Percentiles rank a stretch among this genome's conserved stretches.
phyloP scores from a whole-genome alignment of 148 eudicot species.

The Bassia scoparia region DNA sequence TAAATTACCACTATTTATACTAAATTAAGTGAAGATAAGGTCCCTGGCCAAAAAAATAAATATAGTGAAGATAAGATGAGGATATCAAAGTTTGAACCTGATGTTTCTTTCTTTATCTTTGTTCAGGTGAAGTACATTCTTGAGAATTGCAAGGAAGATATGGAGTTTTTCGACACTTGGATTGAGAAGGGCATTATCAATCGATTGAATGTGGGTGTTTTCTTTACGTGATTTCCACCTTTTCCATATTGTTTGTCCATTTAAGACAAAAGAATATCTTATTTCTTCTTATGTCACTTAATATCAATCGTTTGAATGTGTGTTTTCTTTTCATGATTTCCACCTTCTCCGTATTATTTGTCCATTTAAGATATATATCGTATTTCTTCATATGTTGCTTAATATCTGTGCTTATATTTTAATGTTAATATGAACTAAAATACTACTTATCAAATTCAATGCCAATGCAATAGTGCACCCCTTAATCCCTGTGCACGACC shows the following conservation, averaged over 20 bases:
- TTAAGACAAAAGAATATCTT: not conserved
- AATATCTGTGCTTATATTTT: not conserved
- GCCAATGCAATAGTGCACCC: not conserved
- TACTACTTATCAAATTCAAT: not conserved
- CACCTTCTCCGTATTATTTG: not conserved
- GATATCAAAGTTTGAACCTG: not conserved
- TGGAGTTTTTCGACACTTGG: slow-evolving; percentile 96
- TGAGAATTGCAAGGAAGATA: slow-evolving; percentile 97
- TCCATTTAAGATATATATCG: not conserved
- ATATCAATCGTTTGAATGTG: slow-evolving; percentile 58
- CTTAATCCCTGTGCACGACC: not conserved
- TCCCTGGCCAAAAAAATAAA: no score
- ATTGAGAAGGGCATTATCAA: slow-evolving; percentile 90
- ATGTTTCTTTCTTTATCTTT: slow-evolving; percentile 8
- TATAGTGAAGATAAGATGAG: not conserved
- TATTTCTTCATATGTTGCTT: not conserved
- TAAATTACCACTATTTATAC: not conserved
- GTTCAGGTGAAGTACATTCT: slow-evolving; percentile 78
- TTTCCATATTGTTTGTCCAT: not conserved
- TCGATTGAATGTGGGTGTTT: slow-evolving; percentile 70
- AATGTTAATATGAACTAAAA: not conserved
- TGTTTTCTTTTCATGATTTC: slow-evolving; percentile 24
- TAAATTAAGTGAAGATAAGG: not conserved
- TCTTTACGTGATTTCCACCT: not conserved
- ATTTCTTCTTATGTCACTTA: not conserved